A percentile compares a stretch with the other conserved stretches of the same genome.
phyloP scores from a whole-genome alignment of 352 stramenopile genomes.

The Pythium folliculosum region DNA sequence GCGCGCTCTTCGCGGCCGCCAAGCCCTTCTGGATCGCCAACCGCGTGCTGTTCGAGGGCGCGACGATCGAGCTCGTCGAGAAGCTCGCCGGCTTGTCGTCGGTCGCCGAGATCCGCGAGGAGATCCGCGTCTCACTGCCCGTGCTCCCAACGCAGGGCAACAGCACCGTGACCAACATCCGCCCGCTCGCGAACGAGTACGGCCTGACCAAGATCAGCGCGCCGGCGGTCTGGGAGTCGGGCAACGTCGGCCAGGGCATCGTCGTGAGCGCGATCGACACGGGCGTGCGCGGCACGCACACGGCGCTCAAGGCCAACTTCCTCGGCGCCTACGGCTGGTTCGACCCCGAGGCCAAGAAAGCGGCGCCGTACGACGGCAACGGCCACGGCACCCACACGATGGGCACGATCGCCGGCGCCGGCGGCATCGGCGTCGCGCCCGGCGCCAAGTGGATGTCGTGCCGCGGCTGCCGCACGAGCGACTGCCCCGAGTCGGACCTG shows the following conservation, averaged over 20 bases:
- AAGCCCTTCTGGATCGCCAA: constrained; percentile 20
- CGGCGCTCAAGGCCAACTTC: constrained; percentile 28
- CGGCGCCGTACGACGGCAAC: constrained; percentile 17
- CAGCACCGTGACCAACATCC: background rate
- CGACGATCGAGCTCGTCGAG: constrained; percentile 17
- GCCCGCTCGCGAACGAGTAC: constrained; percentile 23
- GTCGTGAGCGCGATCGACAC: constrained; percentile 37
- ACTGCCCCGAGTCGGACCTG: constrained; percentile 24
- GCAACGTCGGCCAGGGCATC: constrained; percentile 26
- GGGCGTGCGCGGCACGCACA: constrained; percentile 31
- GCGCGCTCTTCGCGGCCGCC: background rate
- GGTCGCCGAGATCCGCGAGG: constrained; percentile 16
- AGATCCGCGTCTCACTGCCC: background rate
- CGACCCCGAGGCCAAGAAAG: constrained; percentile 29
- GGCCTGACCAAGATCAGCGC: constrained; percentile 30
- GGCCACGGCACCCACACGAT: constrained; percentile 23
- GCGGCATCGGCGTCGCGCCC: constrained; percentile 6
- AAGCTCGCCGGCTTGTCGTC: constrained; percentile 14
- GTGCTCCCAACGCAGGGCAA: background rate
- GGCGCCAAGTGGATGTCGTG: constrained; percentile 21
- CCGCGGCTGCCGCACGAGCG: constrained; percentile 23
- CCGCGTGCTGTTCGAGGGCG: constrained; percentile 14
- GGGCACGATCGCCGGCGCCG: constrained; percentile 7
- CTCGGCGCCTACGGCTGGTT: constrained; percentile 29
- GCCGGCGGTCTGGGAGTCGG: constrained; percentile 28